Evolutionary conservation across 805 yeast species (phyloP).

Genomic region (Barnettozyma salicaria): DNA sequence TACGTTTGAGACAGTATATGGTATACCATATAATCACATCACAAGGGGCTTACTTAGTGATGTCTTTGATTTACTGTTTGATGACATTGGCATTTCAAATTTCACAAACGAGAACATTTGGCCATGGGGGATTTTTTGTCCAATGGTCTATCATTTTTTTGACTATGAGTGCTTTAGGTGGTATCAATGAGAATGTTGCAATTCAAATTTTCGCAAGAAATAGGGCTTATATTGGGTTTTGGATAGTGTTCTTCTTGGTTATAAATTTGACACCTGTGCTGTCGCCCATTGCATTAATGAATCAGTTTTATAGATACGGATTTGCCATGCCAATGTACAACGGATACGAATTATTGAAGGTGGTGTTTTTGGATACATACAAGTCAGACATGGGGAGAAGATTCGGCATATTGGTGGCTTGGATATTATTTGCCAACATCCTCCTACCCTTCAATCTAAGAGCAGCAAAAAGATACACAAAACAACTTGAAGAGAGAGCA

Average conservation of each 20-base stretch:
- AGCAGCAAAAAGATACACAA: background rate
- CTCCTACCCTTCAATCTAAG: conserved; percentile 32
- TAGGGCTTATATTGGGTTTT: conserved; percentile 64
- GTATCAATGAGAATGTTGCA: conserved; percentile 56
- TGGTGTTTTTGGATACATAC: conserved; percentile 46
- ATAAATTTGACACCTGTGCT: conserved; percentile 57
- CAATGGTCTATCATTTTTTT: conserved; percentile 56
- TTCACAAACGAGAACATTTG: conserved; percentile 45
- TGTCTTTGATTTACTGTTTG: conserved; percentile 48
- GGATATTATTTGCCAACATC: conserved; percentile 42
- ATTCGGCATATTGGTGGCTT: conserved; percentile 46
- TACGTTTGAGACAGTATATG: conserved; percentile 32
- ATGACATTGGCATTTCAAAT: conserved; percentile 61
- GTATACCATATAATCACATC: conserved; percentile 43
- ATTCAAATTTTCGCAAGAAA: conserved; percentile 40
- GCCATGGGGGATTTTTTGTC: conserved; percentile 58
- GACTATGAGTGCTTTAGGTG: conserved; percentile 64
- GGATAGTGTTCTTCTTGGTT: conserved; percentile 62
- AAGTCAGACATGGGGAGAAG: conserved; percentile 50
- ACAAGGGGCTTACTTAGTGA: conserved; percentile 42
- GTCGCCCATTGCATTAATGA: conserved; percentile 39
- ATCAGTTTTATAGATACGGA: conserved; percentile 38
- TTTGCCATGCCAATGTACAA: conserved; percentile 60
- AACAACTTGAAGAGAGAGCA: too few species aligned
- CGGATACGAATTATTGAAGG: conserved; percentile 48